Conservation (phyloP, 192 early-diverging fungal genomes). For the Geranomyces variabilis region DNA sequence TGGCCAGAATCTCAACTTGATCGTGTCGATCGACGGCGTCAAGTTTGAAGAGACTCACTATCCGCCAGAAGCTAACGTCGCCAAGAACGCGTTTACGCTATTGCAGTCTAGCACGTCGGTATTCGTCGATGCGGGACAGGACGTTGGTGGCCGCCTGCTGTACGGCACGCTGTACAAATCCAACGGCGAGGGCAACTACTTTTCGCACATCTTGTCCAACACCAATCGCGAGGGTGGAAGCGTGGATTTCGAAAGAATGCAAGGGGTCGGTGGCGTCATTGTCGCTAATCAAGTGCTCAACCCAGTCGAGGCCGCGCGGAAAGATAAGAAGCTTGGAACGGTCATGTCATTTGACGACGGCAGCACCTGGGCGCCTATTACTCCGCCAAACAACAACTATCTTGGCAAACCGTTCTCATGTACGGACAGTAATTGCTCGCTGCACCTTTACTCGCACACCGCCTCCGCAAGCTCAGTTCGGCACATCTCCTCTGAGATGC, state of each 20-base stretch:
- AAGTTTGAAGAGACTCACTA: constrained; percentile 75
- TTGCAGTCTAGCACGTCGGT: constrained; percentile 75
- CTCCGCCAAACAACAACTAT: constrained; percentile 46
- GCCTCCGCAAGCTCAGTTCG: neutral
- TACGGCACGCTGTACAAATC: constrained; percentile 90
- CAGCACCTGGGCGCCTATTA: constrained; percentile 67
- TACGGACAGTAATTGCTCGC: neutral
- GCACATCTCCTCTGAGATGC: constrained; percentile 4
- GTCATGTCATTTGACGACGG: constrained; percentile 93
- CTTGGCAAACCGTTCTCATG: constrained; percentile 28
- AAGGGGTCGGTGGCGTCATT: constrained; percentile 81
- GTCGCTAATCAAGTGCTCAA: constrained; percentile 89
- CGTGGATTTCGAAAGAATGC: constrained; percentile 93
- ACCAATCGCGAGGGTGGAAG: constrained; percentile 77
- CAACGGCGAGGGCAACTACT: constrained; percentile 82
- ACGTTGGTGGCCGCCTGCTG: constrained; percentile 52
- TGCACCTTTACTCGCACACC: constrained; percentile 30
- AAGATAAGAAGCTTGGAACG: constrained; percentile 68
- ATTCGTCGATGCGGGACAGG: constrained; percentile 49
- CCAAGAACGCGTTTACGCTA: constrained; percentile 80
- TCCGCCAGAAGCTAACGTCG: constrained; percentile 78
- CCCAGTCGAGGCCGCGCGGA: constrained; percentile 55
- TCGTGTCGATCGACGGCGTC: constrained; percentile 75
- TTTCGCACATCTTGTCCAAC: constrained; percentile 71
- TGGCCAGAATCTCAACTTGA: constrained; percentile 59